Conservation (phyloP, 1,284 basidiomycete genomes). For the Heterobasidion occidentale region DNA sequence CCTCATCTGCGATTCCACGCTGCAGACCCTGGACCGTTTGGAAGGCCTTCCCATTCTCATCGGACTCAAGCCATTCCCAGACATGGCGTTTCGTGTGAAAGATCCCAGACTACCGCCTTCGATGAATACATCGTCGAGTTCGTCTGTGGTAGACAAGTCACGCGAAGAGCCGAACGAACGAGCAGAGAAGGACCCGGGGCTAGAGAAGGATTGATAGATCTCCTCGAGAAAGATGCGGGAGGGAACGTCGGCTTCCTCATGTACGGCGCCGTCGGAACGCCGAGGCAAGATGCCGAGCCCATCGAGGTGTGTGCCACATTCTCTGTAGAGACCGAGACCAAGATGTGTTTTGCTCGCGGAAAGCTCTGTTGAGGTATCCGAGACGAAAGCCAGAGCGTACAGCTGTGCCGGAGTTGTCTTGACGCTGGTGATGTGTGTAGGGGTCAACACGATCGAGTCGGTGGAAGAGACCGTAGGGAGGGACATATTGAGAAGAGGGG, state of each 20-base stretch:
- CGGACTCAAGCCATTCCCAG: not conserved
- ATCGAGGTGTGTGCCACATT: not conserved
- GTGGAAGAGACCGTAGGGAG: not conserved
- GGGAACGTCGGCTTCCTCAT: not conserved
- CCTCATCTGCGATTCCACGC: not conserved
- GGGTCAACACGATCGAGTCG: not conserved
- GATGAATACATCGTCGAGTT: not conserved
- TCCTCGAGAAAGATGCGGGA: not conserved
- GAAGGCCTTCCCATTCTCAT: not conserved
- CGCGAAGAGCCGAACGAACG: no score
- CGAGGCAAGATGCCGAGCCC: not conserved
- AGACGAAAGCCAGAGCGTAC: not conserved
- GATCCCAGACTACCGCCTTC: not conserved
- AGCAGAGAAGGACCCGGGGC: not conserved
- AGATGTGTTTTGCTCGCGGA: not conserved
- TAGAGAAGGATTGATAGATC: not conserved
- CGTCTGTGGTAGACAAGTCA: not conserved
- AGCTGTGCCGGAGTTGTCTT: not conserved
- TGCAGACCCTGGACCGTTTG: not conserved
- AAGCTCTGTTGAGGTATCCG: not conserved
- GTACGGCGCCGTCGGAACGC: not conserved
- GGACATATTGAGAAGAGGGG: not conserved
- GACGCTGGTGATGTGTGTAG: not conserved
- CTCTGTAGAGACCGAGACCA: not conserved
- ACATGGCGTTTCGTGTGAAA: not conserved